phyloP scores from a whole-genome alignment of 2,329 filamentous ascomycete species.

The Exophiala spinifera region DNA sequence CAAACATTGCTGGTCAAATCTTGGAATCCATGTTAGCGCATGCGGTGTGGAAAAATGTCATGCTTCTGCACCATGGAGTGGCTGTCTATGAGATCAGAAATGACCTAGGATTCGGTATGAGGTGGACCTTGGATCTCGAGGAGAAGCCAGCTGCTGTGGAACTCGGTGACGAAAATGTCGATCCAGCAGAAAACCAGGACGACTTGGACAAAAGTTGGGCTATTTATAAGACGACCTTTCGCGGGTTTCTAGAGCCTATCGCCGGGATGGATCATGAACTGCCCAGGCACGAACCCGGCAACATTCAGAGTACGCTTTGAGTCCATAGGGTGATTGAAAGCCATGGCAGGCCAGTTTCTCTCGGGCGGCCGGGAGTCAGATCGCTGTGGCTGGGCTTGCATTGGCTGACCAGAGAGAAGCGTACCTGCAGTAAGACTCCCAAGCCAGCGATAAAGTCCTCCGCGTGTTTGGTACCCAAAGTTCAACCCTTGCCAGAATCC shows the following conservation, averaged over 20 bases:
- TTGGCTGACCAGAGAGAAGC: too few species aligned
- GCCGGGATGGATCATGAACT: conserved; percentile 25
- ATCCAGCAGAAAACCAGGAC: not conserved
- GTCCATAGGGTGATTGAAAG: too few species aligned
- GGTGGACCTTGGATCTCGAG: conserved; percentile 26
- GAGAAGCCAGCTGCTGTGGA: conserved; percentile 1
- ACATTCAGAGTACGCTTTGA: not conserved
- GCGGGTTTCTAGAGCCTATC: conserved; percentile 29
- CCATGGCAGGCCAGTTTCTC: too few species aligned
- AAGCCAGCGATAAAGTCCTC: too few species aligned
- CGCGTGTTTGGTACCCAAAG: not conserved
- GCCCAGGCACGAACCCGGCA: not conserved
- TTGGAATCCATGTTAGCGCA: conserved; percentile 25
- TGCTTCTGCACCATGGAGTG: conserved; percentile 27
- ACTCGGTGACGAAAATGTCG: not conserved
- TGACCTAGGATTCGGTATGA: conserved; percentile 26
- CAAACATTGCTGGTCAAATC: conserved; percentile 21
- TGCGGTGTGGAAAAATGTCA: conserved; percentile 28
- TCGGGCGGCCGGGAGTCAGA: too few species aligned
- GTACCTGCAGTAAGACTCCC: too few species aligned
- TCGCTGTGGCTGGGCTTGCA: too few species aligned
- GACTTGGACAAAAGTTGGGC: conserved; percentile 18
- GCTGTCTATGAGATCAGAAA: conserved; percentile 30
- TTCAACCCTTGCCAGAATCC: not conserved
- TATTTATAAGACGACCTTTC: conserved; percentile 21